These are phyloP conservation scores for Cryptococcus sp. DNA, from an alignment of 1,284 basidiomycete species.

Conservation along the genomic window DNA sequence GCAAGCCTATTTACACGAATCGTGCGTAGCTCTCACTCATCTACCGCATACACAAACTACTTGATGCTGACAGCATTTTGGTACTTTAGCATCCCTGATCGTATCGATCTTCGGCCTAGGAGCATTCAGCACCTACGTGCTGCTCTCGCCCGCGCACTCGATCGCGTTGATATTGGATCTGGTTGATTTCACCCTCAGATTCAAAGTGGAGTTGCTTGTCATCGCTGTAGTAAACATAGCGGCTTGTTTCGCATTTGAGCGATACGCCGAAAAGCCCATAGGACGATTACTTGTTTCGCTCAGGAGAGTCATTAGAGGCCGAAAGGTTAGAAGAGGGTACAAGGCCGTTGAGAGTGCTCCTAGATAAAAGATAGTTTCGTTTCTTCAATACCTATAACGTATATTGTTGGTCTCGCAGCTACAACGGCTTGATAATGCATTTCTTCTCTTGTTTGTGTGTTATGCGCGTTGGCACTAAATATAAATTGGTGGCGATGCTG, in stretches of 20 bases:
- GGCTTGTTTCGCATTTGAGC: conserved; percentile 76
- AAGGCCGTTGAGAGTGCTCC: conserved; percentile 56
- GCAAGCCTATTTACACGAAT: conserved; percentile 93
- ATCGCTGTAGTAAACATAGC: conserved; percentile 74
- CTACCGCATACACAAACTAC: neutral
- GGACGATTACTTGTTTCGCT: conserved; percentile 58
- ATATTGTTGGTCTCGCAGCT: too few species aligned
- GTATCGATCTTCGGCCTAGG: conserved; percentile 67
- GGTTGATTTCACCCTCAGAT: conserved; percentile 71
- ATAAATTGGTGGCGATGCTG: too few species aligned
- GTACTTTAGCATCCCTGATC: conserved; percentile 69
- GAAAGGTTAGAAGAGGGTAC: conserved; percentile 54
- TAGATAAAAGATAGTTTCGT: too few species aligned
- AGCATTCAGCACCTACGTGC: conserved; percentile 70
- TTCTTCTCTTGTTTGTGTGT: too few species aligned
- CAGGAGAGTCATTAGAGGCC: conserved; percentile 37
- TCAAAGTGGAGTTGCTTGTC: conserved; percentile 68
- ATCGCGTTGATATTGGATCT: conserved; percentile 73
- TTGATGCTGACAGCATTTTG: neutral
- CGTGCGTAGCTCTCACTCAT: conserved; percentile 58
- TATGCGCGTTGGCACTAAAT: too few species aligned
- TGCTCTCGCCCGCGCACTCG: conserved; percentile 68
- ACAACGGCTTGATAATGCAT: too few species aligned
- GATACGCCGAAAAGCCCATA: conserved; percentile 68
- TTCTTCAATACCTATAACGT: too few species aligned